Conservation (phyloP, 2,329 filamentous ascomycete genomes). For the Cladosporium colombiae region DNA sequence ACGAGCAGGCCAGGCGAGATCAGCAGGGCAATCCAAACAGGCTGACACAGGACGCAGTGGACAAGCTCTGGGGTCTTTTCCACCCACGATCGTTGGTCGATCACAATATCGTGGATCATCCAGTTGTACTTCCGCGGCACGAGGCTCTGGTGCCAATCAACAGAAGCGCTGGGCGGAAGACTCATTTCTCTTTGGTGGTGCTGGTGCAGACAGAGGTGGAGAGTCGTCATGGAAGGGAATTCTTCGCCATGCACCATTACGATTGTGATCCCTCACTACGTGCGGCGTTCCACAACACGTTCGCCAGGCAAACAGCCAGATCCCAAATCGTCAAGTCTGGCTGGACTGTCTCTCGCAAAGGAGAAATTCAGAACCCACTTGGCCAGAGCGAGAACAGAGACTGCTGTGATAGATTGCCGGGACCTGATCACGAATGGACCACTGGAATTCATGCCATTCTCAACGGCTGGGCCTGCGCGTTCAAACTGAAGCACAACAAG, state of each 20-base stretch:
- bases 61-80: conserved; percentile 3
- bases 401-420: background rate
- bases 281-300: background rate
- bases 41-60: too few relatives aligned
- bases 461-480: conserved; percentile 11
- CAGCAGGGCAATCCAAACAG: too few relatives aligned
- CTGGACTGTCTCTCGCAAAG: background rate
- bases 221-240: background rate
- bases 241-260: background rate
- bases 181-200: background rate
- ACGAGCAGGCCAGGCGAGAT: too few relatives aligned
- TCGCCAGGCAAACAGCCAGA: background rate
- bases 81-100: conserved; percentile 5
- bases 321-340: background rate
- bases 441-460: conserved; percentile 7
- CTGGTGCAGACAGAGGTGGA: background rate
- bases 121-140: background rate
- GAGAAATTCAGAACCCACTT: background rate
- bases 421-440: background rate
- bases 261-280: background rate
- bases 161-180: background rate
- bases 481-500: background rate
- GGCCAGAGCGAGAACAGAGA: background rate
- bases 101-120: background rate
- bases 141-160: conserved; percentile 4